Base-by-base conservation (phyloP, 108 stramenopile genomes). In the Skeletonema menzelii region DNA sequence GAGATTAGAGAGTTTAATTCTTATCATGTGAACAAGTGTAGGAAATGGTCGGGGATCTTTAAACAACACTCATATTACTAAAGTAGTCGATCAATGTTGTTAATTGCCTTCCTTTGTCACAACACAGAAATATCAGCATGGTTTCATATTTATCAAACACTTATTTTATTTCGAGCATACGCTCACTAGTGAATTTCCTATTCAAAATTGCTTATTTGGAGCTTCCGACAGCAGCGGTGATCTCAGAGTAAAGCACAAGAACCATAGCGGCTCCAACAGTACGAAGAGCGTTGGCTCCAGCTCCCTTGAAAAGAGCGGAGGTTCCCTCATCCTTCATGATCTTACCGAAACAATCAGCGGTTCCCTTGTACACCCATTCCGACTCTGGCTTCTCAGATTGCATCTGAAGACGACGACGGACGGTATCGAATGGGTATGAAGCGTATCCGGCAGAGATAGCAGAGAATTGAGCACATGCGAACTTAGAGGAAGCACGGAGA, bases 341-440 rank as follows among this genome's bases (percentile, higher is more conserved):
- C 95, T 97, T 98, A 42, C 59, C 53, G 82, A 98, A 97, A 86
- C 98, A 99, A 77, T 99, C 97, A 35, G 84, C 71, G 60, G 97
- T 98, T 38, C 97, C 97, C 77, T 83, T 93, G 97, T 99, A 99
- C 37, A 96, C 79, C 95, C 96, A 96, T 66, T 98, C 88, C 10
- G 68, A 82, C 84, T 95, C 82, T 71, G 97, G 97, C 93, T 97
- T 97, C 84, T 96, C 96, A 19, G 98, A 95, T 79, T 99, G 96
- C 97, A 98, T 98, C 83, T 97, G 97, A 62, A 99, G 91, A 87
- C 99, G 98, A 86, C 99, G 98, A 83, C 97, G 98, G 83, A 99
- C 89, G 65, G 99, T 99, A 72, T 99, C 99, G 73, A 99, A 96
- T 34, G 99, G 99, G 89, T 99, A 99, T n/a, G 97, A 97, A 63